These are phyloP conservation scores for Emergomyces orientalis DNA, from an alignment of 2,329 filamentous ascomycete species.

Conservation along the genomic window DNA sequence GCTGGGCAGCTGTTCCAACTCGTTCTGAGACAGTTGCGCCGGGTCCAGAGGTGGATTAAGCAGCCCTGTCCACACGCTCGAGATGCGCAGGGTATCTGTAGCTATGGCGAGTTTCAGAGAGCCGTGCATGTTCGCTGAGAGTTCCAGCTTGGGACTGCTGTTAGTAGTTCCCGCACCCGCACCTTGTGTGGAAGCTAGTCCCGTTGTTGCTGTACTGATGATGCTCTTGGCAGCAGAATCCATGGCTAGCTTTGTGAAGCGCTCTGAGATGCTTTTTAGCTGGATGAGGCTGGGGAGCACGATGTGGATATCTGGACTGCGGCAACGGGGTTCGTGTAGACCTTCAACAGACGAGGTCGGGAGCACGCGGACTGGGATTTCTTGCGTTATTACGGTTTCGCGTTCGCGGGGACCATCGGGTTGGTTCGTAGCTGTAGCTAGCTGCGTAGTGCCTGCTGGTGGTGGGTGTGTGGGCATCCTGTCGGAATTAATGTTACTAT, in stretches of 20 bases:
- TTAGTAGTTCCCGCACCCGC: constrained; percentile 23
- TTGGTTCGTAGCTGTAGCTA: constrained; percentile 26
- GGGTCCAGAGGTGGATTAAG: constrained; percentile 83
- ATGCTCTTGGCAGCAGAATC: constrained; percentile 26
- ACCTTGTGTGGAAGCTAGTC: constrained; percentile 50
- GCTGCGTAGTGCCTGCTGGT: constrained; percentile 7
- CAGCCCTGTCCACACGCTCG: constrained; percentile 74
- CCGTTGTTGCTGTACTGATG: constrained; percentile 19
- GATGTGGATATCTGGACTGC: constrained; percentile 90
- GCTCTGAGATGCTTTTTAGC: constrained; percentile 86
- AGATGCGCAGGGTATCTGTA: constrained; percentile 77
- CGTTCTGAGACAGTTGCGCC: constrained; percentile 54
- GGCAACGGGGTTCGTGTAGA: constrained; percentile 84
- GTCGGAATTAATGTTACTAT: neutral
- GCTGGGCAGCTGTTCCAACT: constrained; percentile 68
- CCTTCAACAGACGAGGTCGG: constrained; percentile 74
- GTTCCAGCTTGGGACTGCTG: constrained; percentile 58
- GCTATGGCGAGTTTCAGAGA: constrained; percentile 67
- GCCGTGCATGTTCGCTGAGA: constrained; percentile 92
- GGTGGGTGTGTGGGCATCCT: constrained; percentile 12
- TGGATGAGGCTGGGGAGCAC: constrained; percentile 77
- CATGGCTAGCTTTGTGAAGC: constrained; percentile 76
- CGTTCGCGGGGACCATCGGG: constrained; percentile 55
- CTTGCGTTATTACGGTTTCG: constrained; percentile 88
- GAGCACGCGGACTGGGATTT: constrained; percentile 89